Evolutionary conservation across 768 basidiomycete species (phyloP).

Genomic region (Trametes cubensis): DNA sequence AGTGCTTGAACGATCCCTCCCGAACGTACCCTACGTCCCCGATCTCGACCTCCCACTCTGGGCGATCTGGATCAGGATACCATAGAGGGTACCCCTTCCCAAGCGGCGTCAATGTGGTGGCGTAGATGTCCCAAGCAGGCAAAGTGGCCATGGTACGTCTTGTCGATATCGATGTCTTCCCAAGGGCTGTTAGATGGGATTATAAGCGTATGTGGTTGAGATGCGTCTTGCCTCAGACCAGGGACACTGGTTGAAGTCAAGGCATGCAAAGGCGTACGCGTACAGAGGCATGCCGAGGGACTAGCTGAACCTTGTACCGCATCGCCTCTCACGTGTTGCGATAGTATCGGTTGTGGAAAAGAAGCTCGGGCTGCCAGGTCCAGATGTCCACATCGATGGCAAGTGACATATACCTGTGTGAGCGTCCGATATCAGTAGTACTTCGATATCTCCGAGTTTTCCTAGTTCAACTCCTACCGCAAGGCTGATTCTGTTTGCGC

Average conservation of each 20-base stretch:
- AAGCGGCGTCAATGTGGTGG: slow-evolving; percentile 6
- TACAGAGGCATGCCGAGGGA: no score
- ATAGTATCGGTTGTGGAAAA: no score
- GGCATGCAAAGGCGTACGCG: no score
- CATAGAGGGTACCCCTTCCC: slow-evolving; percentile 25
- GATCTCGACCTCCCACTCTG: slow-evolving; percentile 14
- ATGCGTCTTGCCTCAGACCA: no score
- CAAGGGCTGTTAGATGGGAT: not conserved
- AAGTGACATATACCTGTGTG: no score
- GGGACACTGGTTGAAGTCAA: no score
- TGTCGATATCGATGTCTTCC: not conserved
- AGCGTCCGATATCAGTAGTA: no score
- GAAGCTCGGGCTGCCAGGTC: no score
- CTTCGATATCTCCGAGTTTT: no score
- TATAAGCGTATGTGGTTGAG: not conserved
- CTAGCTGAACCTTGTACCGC: slow-evolving; percentile 6
- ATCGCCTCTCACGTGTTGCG: slow-evolving; percentile 1
- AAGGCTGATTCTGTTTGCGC: no score
- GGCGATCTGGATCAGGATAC: slow-evolving; percentile 16
- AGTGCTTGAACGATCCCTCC: slow-evolving; percentile 16
- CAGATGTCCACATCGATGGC: no score
- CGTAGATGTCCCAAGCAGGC: slow-evolving; percentile 20
- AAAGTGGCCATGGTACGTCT: not conserved
- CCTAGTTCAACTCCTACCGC: no score
- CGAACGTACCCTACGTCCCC: slow-evolving; percentile 24